These are phyloP conservation scores for Microcyclosporella mali DNA, from an alignment of 2,329 filamentous ascomycete genomes.

Conservation along the genomic window DNA sequence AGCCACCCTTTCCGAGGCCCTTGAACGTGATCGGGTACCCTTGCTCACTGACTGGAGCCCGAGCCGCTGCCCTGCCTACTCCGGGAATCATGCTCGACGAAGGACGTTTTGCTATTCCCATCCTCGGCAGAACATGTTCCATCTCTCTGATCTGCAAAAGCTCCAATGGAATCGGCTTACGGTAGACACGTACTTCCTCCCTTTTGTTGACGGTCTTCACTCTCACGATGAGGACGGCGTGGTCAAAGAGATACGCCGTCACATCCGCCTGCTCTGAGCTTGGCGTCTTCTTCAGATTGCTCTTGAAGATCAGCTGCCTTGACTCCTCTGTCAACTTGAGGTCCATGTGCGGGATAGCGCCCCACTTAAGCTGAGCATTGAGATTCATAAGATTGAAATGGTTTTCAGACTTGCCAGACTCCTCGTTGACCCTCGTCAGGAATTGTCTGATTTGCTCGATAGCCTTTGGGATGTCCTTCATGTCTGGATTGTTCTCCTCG, in stretches of 20 bases:
- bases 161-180: conserved; percentile 90
- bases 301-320: conserved; percentile 90
- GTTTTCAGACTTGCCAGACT: conserved; percentile 96
- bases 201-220: conserved; percentile 88
- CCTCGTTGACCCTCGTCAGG: conserved; percentile 80
- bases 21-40: conserved; percentile 94
- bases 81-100: conserved; percentile 75
- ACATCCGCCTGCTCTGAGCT: conserved; percentile 78
- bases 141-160: conserved; percentile 91
- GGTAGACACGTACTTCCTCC: conserved; percentile 92
- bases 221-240: conserved; percentile 84
- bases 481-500: conserved; percentile 80
- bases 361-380: conserved; percentile 86
- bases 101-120: conserved; percentile 75
- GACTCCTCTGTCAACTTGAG: conserved; percentile 90
- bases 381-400: conserved; percentile 91
- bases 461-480: conserved; percentile 85
- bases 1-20: conserved; percentile 91
- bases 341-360: conserved; percentile 83
- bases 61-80: conserved; percentile 45
- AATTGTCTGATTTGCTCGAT: conserved; percentile 81
- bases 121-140: conserved; percentile 84
- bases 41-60: conserved; percentile 54
- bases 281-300: conserved; percentile 83
- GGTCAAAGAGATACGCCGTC: conserved; percentile 91